phyloP scores from a whole-genome alignment of 73 alveolate genomes.

The Paramecium pentaurelia region DNA sequence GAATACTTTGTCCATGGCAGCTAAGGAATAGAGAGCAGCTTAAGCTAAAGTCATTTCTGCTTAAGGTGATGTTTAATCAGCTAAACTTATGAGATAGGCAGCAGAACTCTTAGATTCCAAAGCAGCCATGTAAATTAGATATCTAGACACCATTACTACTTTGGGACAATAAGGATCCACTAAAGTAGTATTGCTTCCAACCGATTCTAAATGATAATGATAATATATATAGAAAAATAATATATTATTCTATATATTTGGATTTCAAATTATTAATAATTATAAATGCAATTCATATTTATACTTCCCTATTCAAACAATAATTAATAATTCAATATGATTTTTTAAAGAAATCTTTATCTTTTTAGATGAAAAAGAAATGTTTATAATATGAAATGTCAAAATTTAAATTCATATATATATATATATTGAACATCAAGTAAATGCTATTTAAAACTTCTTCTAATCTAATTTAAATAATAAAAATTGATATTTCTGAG shows the following conservation, averaged over 20 bases:
- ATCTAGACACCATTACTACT: constrained; percentile 41
- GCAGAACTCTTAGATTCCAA: constrained; percentile 50
- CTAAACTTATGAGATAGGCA: constrained; percentile 56
- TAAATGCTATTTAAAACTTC: background rate
- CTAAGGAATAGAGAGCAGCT: constrained; percentile 58
- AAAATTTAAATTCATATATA: background rate
- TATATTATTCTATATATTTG: background rate
- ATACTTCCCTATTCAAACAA: no score
- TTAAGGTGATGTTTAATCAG: constrained; percentile 58
- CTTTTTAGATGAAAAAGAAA: background rate
- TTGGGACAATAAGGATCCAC: constrained; percentile 50
- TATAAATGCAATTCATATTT: background rate
- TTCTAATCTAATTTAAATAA: background rate
- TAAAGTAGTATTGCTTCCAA: constrained; percentile 49
- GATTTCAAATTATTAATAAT: background rate
- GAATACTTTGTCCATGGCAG: constrained; percentile 54
- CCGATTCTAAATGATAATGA: background rate
- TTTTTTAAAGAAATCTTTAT: background rate
- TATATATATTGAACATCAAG: background rate
- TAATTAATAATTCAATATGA: background rate
- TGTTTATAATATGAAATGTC: background rate
- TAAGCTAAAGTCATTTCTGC: constrained; percentile 55
- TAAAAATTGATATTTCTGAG: background rate
- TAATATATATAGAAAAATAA: background rate
- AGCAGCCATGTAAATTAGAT: constrained; percentile 63